phyloP scores from a whole-genome alignment of 176 grass and related monocot species.

The Musa beccarii region DNA sequence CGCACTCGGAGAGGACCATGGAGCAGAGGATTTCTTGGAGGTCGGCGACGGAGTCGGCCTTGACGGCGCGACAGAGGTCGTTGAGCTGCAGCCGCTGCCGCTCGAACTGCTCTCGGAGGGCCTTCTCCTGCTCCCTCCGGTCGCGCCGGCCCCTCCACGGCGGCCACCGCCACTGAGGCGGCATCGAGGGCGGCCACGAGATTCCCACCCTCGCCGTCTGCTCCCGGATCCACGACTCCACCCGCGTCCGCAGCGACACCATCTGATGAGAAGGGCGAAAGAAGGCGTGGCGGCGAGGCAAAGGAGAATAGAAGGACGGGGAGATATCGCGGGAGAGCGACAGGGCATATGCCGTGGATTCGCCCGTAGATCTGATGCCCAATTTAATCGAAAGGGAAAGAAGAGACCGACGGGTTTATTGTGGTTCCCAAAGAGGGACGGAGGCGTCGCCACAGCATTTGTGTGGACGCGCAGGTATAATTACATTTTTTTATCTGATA shows the following conservation, averaged over 20 bases:
- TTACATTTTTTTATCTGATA: too few relatives aligned
- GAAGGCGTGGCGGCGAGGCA: neutral
- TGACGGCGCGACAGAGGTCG: constrained; percentile 65
- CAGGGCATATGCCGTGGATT: constrained; percentile 4
- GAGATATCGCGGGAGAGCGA: neutral
- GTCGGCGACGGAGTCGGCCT: constrained; percentile 67
- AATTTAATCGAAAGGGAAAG: neutral
- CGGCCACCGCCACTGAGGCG: constrained; percentile 38
- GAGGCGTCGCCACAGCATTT: too few relatives aligned
- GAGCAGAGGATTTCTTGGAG: constrained; percentile 87
- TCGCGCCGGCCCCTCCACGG: constrained; percentile 31
- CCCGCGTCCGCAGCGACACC: constrained; percentile 34
- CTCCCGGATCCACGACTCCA: constrained; percentile 66
- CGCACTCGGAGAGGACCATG: constrained; percentile 85
- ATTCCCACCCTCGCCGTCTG: constrained; percentile 38
- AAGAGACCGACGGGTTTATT: neutral
- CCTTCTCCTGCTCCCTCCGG: constrained; percentile 40
- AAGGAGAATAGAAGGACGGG: neutral
- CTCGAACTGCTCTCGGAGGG: constrained; percentile 61
- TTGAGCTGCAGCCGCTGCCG: constrained; percentile 35
- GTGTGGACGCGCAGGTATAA: too few relatives aligned
- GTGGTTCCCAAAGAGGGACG: neutral
- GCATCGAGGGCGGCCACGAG: constrained; percentile 34
- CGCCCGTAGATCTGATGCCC: neutral
- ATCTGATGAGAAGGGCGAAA: neutral